Evolutionary conservation across 176 grass and related monocot species (phyloP).

Genomic region (Rhipidocladum racemiflorum): DNA sequence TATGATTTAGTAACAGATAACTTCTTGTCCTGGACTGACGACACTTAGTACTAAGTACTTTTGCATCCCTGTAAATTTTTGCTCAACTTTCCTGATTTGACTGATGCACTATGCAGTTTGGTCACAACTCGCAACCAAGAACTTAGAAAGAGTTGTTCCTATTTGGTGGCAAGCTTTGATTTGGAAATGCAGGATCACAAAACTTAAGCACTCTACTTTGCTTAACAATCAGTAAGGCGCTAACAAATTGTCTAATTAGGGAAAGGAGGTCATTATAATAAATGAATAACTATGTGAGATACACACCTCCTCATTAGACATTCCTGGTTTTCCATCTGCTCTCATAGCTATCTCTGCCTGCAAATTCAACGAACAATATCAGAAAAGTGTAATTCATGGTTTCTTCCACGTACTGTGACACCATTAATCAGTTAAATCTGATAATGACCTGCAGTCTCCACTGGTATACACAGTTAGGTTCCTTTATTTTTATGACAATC

Average conservation of each 20-base stretch:
- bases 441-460: slow-evolving; percentile 84
- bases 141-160: slow-evolving; percentile 8
- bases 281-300: slow-evolving; percentile 3
- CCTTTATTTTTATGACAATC: slow-evolving; percentile 97
- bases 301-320: slow-evolving; percentile 86
- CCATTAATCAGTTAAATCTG: slow-evolving; percentile 20
- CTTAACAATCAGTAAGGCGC: slow-evolving; percentile 2
- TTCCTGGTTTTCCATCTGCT: slow-evolving; percentile 91
- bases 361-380: slow-evolving; percentile 36
- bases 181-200: not conserved
- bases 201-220: slow-evolving; percentile 8
- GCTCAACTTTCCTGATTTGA: not conserved
- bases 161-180: not conserved
- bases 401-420: not conserved
- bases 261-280: not conserved
- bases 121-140: not conserved
- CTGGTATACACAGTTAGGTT: slow-evolving; percentile 80
- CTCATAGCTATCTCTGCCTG: slow-evolving; percentile 96
- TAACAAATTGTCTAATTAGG: slow-evolving; percentile 1
- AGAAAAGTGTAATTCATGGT: slow-evolving; percentile 15
- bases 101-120: not conserved
- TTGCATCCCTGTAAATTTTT: not conserved
- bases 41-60: not conserved
- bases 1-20: not conserved
- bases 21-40: not conserved